These are phyloP conservation scores for Salvia sclarea DNA, from an alignment of 305 asterid species.

Conservation along the genomic window DNA sequence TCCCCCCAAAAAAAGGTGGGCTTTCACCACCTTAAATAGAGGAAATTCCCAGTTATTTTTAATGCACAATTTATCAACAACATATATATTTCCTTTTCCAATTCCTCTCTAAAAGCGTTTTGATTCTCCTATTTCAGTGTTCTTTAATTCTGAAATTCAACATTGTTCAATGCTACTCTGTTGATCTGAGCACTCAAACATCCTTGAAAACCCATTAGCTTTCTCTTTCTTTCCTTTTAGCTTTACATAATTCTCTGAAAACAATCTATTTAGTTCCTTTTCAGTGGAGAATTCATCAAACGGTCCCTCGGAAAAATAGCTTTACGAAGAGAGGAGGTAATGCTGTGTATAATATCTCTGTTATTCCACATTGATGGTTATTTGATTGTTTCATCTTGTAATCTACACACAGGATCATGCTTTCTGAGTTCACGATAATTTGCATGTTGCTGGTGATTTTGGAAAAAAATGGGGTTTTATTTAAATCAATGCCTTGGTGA, in stretches of 20 bases:
- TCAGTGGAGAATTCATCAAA: constrained; percentile 18
- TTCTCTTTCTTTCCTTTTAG: neutral
- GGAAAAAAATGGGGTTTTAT: constrained; percentile 30
- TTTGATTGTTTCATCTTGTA: constrained; percentile 25
- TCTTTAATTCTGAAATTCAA: constrained; percentile 28
- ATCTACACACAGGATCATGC: constrained; percentile 16
- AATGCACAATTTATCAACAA: constrained; percentile 9
- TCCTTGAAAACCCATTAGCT: constrained; percentile 2
- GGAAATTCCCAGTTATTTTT: constrained; percentile 25
- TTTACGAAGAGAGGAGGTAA: constrained; percentile 29
- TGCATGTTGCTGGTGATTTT: constrained; percentile 39
- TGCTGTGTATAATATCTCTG: neutral
- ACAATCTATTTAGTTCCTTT: neutral
- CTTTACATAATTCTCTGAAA: neutral
- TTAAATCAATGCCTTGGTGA: constrained; percentile 29
- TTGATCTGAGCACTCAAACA: constrained; percentile 32
- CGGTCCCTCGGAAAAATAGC: constrained; percentile 24
- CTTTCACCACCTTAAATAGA: constrained; percentile 30
- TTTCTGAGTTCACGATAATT: constrained; percentile 22
- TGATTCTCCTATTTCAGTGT: neutral
- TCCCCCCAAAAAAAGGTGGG: constrained; percentile 29
- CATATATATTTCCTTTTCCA: neutral
- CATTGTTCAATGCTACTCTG: constrained; percentile 5
- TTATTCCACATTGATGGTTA: constrained; percentile 24
- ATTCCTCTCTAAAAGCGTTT: constrained; percentile 7